Conservation (phyloP, 2,329 filamentous ascomycete genomes). For the Metarhizium anisopliae region DNA sequence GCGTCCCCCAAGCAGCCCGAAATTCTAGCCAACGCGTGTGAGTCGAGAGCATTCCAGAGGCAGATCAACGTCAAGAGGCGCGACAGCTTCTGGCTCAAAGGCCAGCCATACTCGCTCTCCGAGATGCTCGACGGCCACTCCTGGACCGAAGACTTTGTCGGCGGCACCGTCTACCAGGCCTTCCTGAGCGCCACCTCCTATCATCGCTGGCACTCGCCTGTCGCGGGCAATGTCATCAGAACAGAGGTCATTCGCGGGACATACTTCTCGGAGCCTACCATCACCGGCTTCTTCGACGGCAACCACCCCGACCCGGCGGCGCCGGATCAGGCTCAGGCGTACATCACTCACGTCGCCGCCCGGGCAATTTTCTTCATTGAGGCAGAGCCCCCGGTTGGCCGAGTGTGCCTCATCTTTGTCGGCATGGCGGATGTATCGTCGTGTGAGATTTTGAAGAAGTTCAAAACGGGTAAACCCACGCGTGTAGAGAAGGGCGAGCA, state of each 20-base stretch:
- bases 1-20: slow-evolving; percentile 42
- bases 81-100: slow-evolving; percentile 60
- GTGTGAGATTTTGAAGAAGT: slow-evolving; percentile 45
- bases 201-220: slow-evolving; percentile 63
- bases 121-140: slow-evolving; percentile 54
- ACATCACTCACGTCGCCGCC: slow-evolving; percentile 57
- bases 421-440: slow-evolving; percentile 72
- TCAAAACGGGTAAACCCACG: slow-evolving; percentile 54
- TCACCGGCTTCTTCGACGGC: not conserved
- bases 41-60: slow-evolving; percentile 49
- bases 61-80: slow-evolving; percentile 40
- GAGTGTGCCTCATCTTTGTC: slow-evolving; percentile 61
- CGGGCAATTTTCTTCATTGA: slow-evolving; percentile 62
- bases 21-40: slow-evolving; percentile 54
- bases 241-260: slow-evolving; percentile 52
- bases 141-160: slow-evolving; percentile 44
- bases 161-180: slow-evolving; percentile 61
- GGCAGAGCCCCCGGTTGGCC: slow-evolving; percentile 55
- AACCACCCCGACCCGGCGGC: slow-evolving; percentile 30
- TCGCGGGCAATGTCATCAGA: slow-evolving; percentile 50
- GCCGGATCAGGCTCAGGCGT: slow-evolving; percentile 40
- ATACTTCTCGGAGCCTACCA: slow-evolving; percentile 51
- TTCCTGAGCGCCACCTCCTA: slow-evolving; percentile 60
- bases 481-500: slow-evolving; percentile 60
- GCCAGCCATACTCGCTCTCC: slow-evolving; percentile 54